Base-by-base conservation (phyloP, 2,329 filamentous ascomycete species). In the Aspergillus thermomutatus region DNA sequence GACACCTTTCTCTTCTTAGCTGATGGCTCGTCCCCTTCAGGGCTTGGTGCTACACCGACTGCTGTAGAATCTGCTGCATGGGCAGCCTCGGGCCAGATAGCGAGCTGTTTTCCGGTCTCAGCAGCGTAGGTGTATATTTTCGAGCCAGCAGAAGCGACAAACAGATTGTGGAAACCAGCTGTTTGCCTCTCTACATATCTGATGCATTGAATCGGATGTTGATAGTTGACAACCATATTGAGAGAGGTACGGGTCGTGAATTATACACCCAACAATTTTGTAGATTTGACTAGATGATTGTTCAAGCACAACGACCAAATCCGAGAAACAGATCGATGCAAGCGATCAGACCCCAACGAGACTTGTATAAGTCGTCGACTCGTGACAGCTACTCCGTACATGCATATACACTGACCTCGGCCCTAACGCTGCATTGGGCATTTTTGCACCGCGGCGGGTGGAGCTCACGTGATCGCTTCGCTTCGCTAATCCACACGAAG, bases 61-160 rank as follows among this genome's bases (percentile, higher is more conserved):
- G 60, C 51, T 14, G 59, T 60, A 34, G 65, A 51, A 25, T 57
- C 50, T 46, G 62, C 53, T 58, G 72, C 58, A 55, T 68, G 55
- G 66, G 63, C 54, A 52, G 69, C 62, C 46, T 66, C 58, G 25
- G 79, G 77, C 89, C 89, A 92, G 67, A 80, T 78, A 46, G 83
- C 85, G 19, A 90, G 71, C 52, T 84, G 77, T 49, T 77, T 73
- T 31, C 86, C 84, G 59, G 83, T 79, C n/a, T 76, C 67, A 6
- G 87, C 75, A 66, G 80, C 80, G 70, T 91, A 88, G 2, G 85
- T 83, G 67, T 90, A 83, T 53, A 97, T 83, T 64, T 82, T 84
- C 49, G 87, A 83, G 14, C 90, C 91, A 59, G 87, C 86, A 26
- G 90, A 89, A 40, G 88, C 89, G 64, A 95, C 81, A 19, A 97